Percentiles rank a stretch among this genome's conserved stretches.
These are phyloP conservation scores for Leonotis leonurus DNA, from an alignment of 257 asterid species.

Conservation along the genomic window DNA sequence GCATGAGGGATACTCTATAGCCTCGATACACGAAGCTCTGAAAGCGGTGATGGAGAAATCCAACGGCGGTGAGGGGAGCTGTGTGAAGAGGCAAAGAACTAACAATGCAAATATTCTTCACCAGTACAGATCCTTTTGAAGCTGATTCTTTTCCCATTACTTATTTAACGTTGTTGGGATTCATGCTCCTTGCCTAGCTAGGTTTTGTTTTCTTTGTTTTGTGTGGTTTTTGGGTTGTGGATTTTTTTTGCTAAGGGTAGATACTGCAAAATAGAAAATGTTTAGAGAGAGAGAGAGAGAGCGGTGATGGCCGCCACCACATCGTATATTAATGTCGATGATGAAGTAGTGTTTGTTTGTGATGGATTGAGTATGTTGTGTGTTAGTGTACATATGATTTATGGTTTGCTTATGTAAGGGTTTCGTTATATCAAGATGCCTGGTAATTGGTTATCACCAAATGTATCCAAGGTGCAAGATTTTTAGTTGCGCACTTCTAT, in stretches of 20 bases:
- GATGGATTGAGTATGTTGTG: slow-evolving; percentile 14
- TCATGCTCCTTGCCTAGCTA: background rate
- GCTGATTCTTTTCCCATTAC: background rate
- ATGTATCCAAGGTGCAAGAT: slow-evolving; percentile 28
- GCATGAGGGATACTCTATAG: slow-evolving; percentile 16
- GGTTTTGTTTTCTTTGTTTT: background rate
- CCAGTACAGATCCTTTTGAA: slow-evolving; percentile 30
- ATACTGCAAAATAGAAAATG: background rate
- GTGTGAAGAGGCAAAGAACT: slow-evolving; percentile 65
- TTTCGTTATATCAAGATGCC: no score
- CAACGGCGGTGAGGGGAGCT: slow-evolving; percentile 47
- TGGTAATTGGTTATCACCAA: background rate
- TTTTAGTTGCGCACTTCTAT: slow-evolving; percentile 26
- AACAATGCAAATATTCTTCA: slow-evolving; percentile 42
- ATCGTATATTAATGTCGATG: background rate
- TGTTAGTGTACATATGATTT: background rate
- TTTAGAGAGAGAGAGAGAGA: background rate
- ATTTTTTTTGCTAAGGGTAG: background rate
- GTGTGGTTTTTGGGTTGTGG: slow-evolving; percentile 28
- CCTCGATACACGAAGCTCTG: slow-evolving; percentile 56
- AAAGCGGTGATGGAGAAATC: slow-evolving; percentile 60
- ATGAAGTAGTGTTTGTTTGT: background rate
- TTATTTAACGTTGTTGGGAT: background rate
- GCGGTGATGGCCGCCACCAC: background rate
- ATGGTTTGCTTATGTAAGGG: slow-evolving; percentile 6